Conservation (phyloP, 345 rosid species). For the Excoecaria agallocha region DNA sequence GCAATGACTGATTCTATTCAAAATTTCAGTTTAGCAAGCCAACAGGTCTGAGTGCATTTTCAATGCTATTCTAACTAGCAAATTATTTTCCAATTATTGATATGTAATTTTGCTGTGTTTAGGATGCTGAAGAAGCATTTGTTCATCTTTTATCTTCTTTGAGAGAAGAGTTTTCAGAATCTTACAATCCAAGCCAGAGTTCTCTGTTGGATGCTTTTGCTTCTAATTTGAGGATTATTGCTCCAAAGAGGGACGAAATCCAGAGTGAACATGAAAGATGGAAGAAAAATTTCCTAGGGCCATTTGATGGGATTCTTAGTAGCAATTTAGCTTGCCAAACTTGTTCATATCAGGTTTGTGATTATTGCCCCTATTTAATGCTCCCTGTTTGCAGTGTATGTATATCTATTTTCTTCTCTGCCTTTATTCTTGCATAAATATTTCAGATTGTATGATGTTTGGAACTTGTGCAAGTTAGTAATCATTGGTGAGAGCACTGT, state of each 20-base stretch:
- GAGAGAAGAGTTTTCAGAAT: constrained; percentile 64
- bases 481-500: background rate
- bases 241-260: constrained; percentile 30
- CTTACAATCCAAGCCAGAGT: constrained; percentile 44
- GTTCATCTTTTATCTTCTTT: constrained; percentile 74
- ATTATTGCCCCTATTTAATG: constrained; percentile 9
- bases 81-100: constrained; percentile 13
- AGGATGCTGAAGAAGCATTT: constrained; percentile 96
- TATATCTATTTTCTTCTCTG: background rate
- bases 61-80: background rate
- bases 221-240: constrained; percentile 50
- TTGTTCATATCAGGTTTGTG: constrained; percentile 72
- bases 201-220: constrained; percentile 45
- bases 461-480: background rate
- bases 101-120: constrained; percentile 16
- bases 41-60: constrained; percentile 54
- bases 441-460: background rate
- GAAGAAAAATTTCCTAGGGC: constrained; percentile 80
- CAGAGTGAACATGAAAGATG: constrained; percentile 63
- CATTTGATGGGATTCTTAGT: constrained; percentile 76
- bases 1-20: constrained; percentile 53
- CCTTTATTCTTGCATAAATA: constrained; percentile 2
- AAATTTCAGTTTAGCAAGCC: constrained; percentile 67
- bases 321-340: constrained; percentile 67
- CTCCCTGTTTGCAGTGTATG: constrained; percentile 8